A percentile compares a stretch with the other conserved stretches of the same genome.
Evolutionary conservation across 176 grass and related monocot species (phyloP).

Genomic region (Aegilops tauschii): DNA sequence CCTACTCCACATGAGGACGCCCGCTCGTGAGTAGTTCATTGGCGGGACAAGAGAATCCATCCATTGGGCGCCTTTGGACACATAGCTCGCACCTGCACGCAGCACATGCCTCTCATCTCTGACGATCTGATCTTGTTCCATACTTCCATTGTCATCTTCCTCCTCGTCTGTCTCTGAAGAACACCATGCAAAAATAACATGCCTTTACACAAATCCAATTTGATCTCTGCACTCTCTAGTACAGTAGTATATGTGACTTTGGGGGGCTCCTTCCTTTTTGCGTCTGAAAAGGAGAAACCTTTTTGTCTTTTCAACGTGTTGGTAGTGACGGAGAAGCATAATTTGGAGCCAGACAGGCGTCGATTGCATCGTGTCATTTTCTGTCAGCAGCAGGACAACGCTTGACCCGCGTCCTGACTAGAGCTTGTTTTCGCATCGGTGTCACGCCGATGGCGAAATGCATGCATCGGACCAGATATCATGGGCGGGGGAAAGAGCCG

Average conservation of each 20-base stretch:
- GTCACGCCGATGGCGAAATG: slow-evolving; percentile 2
- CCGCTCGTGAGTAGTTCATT: slow-evolving; percentile 33
- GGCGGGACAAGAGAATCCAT: slow-evolving; percentile 10
- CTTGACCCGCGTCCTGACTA: slow-evolving; percentile 1
- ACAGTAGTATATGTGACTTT: not conserved
- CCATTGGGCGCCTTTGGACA: slow-evolving; percentile 23
- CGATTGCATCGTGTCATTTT: slow-evolving; percentile 1
- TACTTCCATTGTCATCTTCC: not conserved
- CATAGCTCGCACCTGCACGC: not conserved
- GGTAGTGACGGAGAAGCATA: not conserved
- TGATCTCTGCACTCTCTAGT: not conserved
- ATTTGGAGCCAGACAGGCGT: not conserved
- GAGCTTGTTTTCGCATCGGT: not conserved
- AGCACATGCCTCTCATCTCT: not conserved
- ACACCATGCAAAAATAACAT: not conserved
- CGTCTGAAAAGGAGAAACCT: slow-evolving; percentile 5
- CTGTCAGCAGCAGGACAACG: not conserved
- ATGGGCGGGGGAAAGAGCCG: not conserved
- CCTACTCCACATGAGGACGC: not conserved
- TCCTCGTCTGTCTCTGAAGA: slow-evolving; percentile 21
- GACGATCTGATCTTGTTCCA: not conserved
- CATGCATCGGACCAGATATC: not conserved
- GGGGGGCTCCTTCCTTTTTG: not conserved
- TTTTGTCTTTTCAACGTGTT: not conserved
- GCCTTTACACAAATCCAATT: not conserved